Base-by-base conservation (phyloP, 805 yeast genomes). In the Grigorovia humatica region DNA sequence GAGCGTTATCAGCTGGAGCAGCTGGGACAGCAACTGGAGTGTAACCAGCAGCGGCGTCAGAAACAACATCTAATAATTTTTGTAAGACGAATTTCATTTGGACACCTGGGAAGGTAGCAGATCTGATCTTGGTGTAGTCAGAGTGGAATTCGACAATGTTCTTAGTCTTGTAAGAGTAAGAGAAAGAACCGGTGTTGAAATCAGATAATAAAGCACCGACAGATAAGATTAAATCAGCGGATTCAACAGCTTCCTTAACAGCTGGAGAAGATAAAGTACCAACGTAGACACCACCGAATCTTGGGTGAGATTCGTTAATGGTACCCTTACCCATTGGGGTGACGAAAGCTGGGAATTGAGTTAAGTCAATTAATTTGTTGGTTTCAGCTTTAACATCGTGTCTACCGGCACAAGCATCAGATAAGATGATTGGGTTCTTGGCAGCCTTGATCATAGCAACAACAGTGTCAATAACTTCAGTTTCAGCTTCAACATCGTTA, bases 271-370 rank as follows among this genome's bases (percentile, higher is more conserved):
- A 83, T 60, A 88, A 72, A n/a, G 85, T 75, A 61, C 96, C 96
- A 53, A 86, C 86, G 67, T 87, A 87, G 52, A 83, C 88, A 70
- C 96, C 96, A 59, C 88, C 88, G 70, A 79, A 87, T 70, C 87
- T 74, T 56, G 81, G 78, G 67, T 81, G 76, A 55, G 75, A 75
- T 71, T 87, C 96, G 69, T 84, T 81, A 59, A 86, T 79, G 27
- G 80, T 74, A 54, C 88, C 84, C 70, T 87, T 87, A 70, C 95
- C 96, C 93, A 87, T 85, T 61, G 96, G 95, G 50, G 96, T 88
- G 52, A 83, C 83, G 69, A 80, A 87, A 48, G 84, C 83, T 46
- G 93, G 91, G 81, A 81, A 86, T 67, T 83, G 80, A 48, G 95
- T 85, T 53, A 72, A 66, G 52, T 78, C 77, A 48, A 83, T 82